Evolutionary conservation across 2,329 filamentous ascomycete genomes (phyloP), one percentile per base, ranked within the genome.

Genomic region (Septoria linicola): DNA sequence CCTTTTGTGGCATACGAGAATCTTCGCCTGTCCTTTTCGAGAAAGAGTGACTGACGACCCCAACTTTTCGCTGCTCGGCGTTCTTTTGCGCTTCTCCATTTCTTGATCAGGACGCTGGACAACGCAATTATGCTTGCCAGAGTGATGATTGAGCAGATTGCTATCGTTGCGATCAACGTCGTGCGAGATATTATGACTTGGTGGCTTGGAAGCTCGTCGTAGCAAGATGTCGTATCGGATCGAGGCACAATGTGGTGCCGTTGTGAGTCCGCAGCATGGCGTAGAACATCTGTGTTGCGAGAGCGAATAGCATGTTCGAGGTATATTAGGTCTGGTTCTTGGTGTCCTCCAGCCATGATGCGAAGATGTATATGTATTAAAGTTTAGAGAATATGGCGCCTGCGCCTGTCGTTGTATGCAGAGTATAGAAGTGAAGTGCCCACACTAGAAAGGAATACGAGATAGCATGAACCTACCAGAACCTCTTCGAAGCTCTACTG

Each of bases 181-280:
- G 61, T 58, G 11, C 60, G 59, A 4, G 63, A 60, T 34, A 65
- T 52, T 41, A 59, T 19, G 21, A 65, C 45, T n/a, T 63, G 41
- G 52, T 50, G 34, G n/a, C 46, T 14, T 32, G 39, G 27, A 25
- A 54, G 41, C 5, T 53, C 7, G 8, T 53, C 7, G 30, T 45
- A 42, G 51, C 52, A 59, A 14, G 44, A 16, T 31, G 25, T 14
- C 16, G 44, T 31, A 19, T 16, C 41, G 19, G 39, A 36, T 30
- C 27, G 25, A 17, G 25, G 36, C 7, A 41, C 30, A 14, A 50
- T 21, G 4, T 21, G n/a, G 10, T 35, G 36, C 1, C 8, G 14
- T 19, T 21, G 19, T 0, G 35, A 41, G 21, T 48, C 44, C 8
- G 44, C 23, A 16, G 25, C 36, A 20, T 48, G 44, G 13, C 44